phyloP scores from a whole-genome alignment of 108 stramenopile genomes.

The Nitzschia inconspicua region DNA sequence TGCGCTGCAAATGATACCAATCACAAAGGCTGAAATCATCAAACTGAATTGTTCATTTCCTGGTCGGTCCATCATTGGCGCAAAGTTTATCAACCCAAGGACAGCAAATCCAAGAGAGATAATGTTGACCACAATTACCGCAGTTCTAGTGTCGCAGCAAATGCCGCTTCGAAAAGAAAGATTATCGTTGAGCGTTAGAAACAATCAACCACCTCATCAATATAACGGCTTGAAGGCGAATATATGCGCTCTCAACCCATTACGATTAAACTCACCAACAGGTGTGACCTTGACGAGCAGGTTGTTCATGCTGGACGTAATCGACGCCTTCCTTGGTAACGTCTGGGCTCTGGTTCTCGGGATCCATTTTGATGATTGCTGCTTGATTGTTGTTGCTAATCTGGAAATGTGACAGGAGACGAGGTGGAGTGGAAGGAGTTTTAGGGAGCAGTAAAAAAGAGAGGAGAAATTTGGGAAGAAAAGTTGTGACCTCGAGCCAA shows the following conservation, averaged over 20 bases:
- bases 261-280: background rate
- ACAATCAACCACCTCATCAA: background rate
- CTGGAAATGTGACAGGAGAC: too few species aligned
- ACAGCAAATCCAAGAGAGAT: conserved; percentile 26
- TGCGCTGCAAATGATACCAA: conserved; percentile 21
- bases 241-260: too few species aligned
- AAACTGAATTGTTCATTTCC: conserved; percentile 1
- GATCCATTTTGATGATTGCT: too few species aligned
- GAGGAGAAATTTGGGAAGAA: too few species aligned
- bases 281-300: background rate
- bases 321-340: background rate
- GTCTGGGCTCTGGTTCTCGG: too few species aligned
- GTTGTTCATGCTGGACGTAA: conserved; percentile 4
- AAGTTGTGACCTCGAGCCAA: too few species aligned
- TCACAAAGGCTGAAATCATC: background rate
- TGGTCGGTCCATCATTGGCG: conserved; percentile 15
- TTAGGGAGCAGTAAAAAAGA: too few species aligned
- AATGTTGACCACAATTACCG: conserved; percentile 37
- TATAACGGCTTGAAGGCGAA: background rate
- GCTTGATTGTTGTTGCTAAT: too few species aligned
- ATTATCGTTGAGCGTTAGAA: background rate
- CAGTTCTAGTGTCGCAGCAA: conserved; percentile 43
- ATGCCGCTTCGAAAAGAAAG: conserved; percentile 8
- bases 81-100: conserved; percentile 6
- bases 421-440: too few species aligned